Evolutionary conservation across 1,284 basidiomycete genomes (phyloP), one percentile per base, ranked within the genome.

Genomic region (Sanghuangporus baumii): DNA sequence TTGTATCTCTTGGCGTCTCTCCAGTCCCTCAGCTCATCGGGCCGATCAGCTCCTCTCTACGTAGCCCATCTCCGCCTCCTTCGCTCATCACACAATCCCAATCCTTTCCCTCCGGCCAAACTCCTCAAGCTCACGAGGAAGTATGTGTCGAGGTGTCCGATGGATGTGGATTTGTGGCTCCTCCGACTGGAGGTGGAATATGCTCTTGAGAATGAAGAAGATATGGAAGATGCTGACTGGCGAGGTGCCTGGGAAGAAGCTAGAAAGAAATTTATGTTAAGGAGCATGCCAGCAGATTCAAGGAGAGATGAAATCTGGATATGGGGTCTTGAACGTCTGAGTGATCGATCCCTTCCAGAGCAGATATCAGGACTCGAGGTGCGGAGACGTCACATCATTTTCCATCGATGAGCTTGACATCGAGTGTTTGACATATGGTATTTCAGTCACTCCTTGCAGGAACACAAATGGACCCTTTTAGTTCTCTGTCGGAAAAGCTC

Each of bases 1-100:
- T 67, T 70, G 40, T 89, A 88, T 72, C 76, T 88, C 47, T 72
- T 83, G 60, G 75, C 74, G 38, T 83, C 81, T 43, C 70, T 89
- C 57, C 77, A 79, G 55, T 71, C 74, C 36, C 68, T 83, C 51
- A 76, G 79, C 54, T n/a, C 65, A 69, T 54, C 65, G 66, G 34
- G 68, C 71, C 47, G 66, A 69, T 6, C 74, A 73, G 8, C 72
- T 78, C 70, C 74, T 46, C 69, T 86, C 59, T 74, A 82, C 61
- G 75, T 78, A 14, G 73, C 77, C 26, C 79, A 84, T 66, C 70
- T 87, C 60, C 77, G 74, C 51, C 69, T 86, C n/a, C 70, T 82
- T 12, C 61, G 68, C 20, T 65, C 71, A 14, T 60, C 65, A 11
- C 65, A 60, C 37, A 60, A 65, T 23, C 67, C 70, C 40, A 70